Base-by-base conservation (phyloP, 148 eudicot genomes). In the Diospyros lotus region DNA sequence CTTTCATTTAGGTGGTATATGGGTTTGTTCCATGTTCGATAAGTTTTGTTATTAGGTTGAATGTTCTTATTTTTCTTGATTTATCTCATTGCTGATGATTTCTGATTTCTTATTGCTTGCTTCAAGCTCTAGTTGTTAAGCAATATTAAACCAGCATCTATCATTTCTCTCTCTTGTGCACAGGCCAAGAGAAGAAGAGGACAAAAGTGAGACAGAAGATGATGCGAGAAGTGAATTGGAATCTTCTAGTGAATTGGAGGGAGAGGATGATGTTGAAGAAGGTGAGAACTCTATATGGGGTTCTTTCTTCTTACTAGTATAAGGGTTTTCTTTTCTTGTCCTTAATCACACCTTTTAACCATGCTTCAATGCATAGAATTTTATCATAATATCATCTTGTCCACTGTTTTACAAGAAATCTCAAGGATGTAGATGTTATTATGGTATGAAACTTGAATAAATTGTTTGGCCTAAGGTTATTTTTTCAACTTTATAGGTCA, bases 121-220 rank as follows among this genome's bases (percentile, higher is more conserved):
- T 45, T 48, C 8, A 60, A 18, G 9, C 18, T 5, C 17, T 12
- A 18, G 10, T 45, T 44, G 43, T 6, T 43, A 66, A 69, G 28
- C 28, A 68, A 48, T 51, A 58, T 38, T 48, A 51, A 73, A 39
- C 58, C 66, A 62, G 72, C 71, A 46, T 9, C 45, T 44, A 52
- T 10, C 11, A 2, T 68, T 40, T 43, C 17, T 2, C 74, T 55
- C 17, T 71, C 28, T 64, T 72, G 46, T 68, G 17, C 69, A 76
- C 44, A 91, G 97, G 66, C 78, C 79, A 79, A 74, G 72, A 74
- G 83, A 85, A 68, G 88, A 79, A 66, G 75, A 72, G 76, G 79
- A 77, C 58, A 78, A 51, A 86, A 79, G 79, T 78, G 87, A 83
- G 63, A 63, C 78, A 11, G 86, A 80, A n/a, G 88, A 88, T 74